Conservation (phyloP, 2,329 filamentous ascomycete genomes). For the Colletotrichum horii region DNA sequence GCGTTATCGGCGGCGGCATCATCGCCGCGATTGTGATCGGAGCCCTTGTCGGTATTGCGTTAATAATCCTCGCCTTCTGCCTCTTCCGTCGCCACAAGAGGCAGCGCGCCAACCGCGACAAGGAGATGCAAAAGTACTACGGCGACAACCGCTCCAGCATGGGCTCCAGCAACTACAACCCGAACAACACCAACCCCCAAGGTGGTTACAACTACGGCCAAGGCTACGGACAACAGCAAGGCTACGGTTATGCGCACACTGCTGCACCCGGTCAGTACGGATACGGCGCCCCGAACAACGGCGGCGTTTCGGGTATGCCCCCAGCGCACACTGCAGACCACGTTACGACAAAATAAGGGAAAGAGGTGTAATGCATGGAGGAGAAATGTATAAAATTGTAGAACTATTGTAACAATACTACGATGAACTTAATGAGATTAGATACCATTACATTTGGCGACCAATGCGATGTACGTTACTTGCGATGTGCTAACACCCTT, state of each 20-base stretch:
- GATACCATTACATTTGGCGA: neutral
- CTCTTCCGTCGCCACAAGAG: neutral
- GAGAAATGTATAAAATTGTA: neutral
- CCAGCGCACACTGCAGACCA: slow-evolving; percentile 3
- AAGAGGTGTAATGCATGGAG: neutral
- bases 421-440: neutral
- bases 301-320: neutral
- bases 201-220: neutral
- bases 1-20: neutral
- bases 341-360: neutral
- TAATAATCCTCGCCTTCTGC: neutral
- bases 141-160: slow-evolving; percentile 12
- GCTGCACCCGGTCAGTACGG: neutral
- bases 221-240: slow-evolving; percentile 1
- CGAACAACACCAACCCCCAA: neutral
- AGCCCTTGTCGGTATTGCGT: neutral
- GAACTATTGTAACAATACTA: neutral
- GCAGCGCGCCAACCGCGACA: neutral
- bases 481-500: neutral
- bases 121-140: slow-evolving; percentile 17
- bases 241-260: slow-evolving; percentile 11
- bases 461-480: neutral
- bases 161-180: neutral
- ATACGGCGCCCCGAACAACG: neutral
- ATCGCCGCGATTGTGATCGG: slow-evolving; percentile 12